A percentile compares a stretch with the other conserved stretches of the same genome.
These are phyloP conservation scores for Tephrocybe sp. DNA, from an alignment of 768 basidiomycete genomes.

Conservation along the genomic window DNA sequence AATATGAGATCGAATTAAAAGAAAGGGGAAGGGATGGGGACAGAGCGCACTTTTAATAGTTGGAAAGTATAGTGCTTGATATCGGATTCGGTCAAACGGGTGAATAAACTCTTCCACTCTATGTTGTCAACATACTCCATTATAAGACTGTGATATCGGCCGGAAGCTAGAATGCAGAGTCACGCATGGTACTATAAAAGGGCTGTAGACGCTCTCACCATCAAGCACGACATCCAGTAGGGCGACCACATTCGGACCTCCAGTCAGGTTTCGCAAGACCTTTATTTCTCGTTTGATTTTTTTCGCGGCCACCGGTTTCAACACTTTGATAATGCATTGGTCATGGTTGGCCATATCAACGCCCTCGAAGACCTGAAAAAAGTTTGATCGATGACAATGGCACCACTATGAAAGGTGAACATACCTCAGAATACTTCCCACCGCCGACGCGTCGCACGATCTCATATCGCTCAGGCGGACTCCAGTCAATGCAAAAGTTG, in stretches of 20 bases:
- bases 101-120: conserved; percentile 64
- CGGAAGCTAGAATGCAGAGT: conserved; percentile 32
- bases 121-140: conserved; percentile 70
- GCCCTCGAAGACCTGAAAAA: conserved; percentile 55
- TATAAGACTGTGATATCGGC: conserved; percentile 62
- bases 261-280: conserved; percentile 66
- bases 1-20: not conserved
- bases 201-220: conserved; percentile 22
- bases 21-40: not conserved
- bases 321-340: conserved; percentile 65
- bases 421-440: conserved; percentile 66
- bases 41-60: conserved; percentile 45
- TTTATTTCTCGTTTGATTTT: conserved; percentile 80
- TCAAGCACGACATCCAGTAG: conserved; percentile 71
- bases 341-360: conserved; percentile 54
- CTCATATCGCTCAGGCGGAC: conserved; percentile 66
- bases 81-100: conserved; percentile 60
- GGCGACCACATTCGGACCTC: conserved; percentile 69
- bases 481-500: conserved; percentile 63
- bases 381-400: not conserved
- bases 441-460: conserved; percentile 62
- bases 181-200: not conserved
- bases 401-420: conserved; percentile 11
- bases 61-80: conserved; percentile 70
- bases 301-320: conserved; percentile 70